Base-by-base conservation (phyloP, 1,284 basidiomycete species). In the Vanrija sp. region DNA sequence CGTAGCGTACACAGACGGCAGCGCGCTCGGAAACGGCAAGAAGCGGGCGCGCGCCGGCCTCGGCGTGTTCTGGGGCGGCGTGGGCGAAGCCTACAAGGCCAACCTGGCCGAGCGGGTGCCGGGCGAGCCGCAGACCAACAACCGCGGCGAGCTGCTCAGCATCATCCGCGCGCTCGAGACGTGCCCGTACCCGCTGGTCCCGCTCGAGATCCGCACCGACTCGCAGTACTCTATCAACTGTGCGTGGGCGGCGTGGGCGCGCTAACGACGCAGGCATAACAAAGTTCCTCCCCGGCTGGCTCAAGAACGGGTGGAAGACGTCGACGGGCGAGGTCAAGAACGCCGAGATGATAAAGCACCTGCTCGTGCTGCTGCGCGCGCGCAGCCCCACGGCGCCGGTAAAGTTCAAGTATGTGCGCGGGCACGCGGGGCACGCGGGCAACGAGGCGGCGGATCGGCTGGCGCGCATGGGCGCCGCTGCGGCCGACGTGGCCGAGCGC, bases 171-270 rank as follows among this genome's bases (percentile, higher is more conserved):
- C 75, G 1, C 38, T 77, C 18, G 76, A 77, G 58, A 59, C 54
- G 16, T 72, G 72, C 52, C 75, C 75, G 4, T 71, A 62, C 27
- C 71, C 73, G 14, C 54, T 67, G 7, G 19, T 75, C n/a, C 72
- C 76, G 2, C 54, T 77, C 3, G 75, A 77, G 56, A 71, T 77
- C 49, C 63, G 76, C 15, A 75, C 75, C 37, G 76, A 77, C 54
- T 74, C 72, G 23, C 67, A 72, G 54, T 77, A 77, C 52, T 69
- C 72, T 3, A 77, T 77, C 54, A 57, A 59, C 15, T 71, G 74
- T 75, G 36, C 42, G 71, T 62, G 15, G 10, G 7, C 18, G 6
- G 12, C 24, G 22, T 3, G n/a, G 15, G 19, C 37, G 3, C 37
- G 36, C 49, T 56, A 38, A 59, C 57, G 25, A 4, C 14, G 5